phyloP scores from a whole-genome alignment of 805 yeast genomes.

The Metschnikowia continentalis region DNA sequence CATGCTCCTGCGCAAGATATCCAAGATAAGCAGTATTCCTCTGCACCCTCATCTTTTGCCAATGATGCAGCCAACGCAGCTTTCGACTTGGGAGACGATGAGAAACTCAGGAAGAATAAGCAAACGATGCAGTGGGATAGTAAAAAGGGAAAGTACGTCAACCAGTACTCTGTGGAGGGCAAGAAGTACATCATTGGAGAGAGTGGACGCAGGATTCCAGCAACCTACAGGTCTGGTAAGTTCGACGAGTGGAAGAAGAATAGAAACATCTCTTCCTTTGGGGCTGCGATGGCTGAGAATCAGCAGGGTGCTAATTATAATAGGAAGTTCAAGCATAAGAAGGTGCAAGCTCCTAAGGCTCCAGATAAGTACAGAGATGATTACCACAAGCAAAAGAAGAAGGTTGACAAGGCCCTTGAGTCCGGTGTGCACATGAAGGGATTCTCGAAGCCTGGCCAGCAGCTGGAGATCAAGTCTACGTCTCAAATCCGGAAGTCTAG shows the following conservation, averaged over 20 bases:
- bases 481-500: conserved; percentile 80
- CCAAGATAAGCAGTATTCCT: conserved; percentile 70
- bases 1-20: conserved; percentile 77
- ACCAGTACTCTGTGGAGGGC: conserved; percentile 65
- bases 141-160: conserved; percentile 85
- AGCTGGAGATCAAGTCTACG: conserved; percentile 59
- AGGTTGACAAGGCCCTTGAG: conserved; percentile 75
- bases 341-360: conserved; percentile 72
- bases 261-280: conserved; percentile 49
- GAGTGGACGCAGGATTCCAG: conserved; percentile 89
- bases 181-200: conserved; percentile 91
- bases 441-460: conserved; percentile 43
- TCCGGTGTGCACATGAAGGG: conserved; percentile 74
- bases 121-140: conserved; percentile 89
- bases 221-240: conserved; percentile 84
- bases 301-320: conserved; percentile 23
- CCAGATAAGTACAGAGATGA: conserved; percentile 94
- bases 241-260: conserved; percentile 88
- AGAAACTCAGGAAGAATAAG: conserved; percentile 62
- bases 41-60: conserved; percentile 58
- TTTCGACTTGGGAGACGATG: conserved; percentile 77
- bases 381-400: conserved; percentile 73
- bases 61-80: conserved; percentile 83
- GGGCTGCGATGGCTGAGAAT: conserved; percentile 14
- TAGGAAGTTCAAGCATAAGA: conserved; percentile 65